Base-by-base conservation (phyloP, 148 eudicot species). In the Diospyros kaki region DNA sequence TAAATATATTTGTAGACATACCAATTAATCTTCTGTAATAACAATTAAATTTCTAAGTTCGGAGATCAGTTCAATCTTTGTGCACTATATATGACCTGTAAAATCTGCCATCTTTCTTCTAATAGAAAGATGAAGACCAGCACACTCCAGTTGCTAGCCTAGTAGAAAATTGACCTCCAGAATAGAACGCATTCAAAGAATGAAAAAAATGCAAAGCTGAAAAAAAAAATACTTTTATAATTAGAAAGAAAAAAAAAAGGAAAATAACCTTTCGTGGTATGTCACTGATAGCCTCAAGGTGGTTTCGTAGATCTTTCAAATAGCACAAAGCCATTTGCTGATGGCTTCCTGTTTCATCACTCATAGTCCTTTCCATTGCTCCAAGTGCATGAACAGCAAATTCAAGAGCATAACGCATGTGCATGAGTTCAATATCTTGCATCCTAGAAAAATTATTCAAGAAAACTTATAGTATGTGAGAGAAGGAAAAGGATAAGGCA, bases 361-460 rank as follows among this genome's bases (percentile, higher is more conserved):
- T 71, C 64, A 73, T 81, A 79, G 86, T 85, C 79, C 78, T 88
- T 75, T 87, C 97, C 97, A 95, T 95, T 48, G 91, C 83, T 81
- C 88, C 99, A 72, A 95, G 72, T 12, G 93, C 97, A 83, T 89
- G 88, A 80, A 88, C 91, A 79, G 94, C 88, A 85, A 83, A 89
- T 73, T 93, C 99, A 74, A 95, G 83, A 71, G 93, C 94, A 88
- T 92, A 95, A 65, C 97, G 94, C 99, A 95, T 90, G 82, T 89
- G 96, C 89, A 95, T 84, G 69, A 95, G 91, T 83, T 93, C 99
- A 78, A 88, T 80, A 83, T 95, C 99, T 83, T 90, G 91, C 86
- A 90, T 86, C 91, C 99, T 95, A 83, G 54, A 62, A 83, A 77
- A 81, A 18, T 3, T 66, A 64, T 74, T 68, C 61, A 70, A 50